A percentile compares a stretch with the other conserved stretches of the same genome.
These are phyloP conservation scores for Camellia oleifera DNA, from an alignment of 179 eudicot genomes.

Conservation along the genomic window DNA sequence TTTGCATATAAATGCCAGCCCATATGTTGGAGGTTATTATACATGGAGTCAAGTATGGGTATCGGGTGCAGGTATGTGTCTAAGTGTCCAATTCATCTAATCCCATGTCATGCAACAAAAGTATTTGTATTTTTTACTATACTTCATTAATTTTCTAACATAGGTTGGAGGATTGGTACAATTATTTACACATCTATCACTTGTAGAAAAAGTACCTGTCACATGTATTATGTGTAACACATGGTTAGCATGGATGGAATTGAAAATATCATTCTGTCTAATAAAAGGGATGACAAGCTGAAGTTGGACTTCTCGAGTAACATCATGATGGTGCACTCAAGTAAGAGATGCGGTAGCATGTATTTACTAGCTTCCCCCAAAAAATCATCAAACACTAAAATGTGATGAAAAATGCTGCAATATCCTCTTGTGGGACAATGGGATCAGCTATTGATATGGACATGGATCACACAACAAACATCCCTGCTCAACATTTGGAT, in stretches of 20 bases:
- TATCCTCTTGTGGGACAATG: background rate
- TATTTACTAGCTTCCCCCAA: background rate
- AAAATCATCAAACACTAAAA: background rate
- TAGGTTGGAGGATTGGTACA: background rate
- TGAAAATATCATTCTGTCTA: background rate
- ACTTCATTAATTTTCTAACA: too few relatives aligned
- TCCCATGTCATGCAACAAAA: too few relatives aligned
- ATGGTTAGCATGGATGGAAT: background rate
- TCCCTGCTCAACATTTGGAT: background rate
- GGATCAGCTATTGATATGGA: background rate
- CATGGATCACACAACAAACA: background rate
- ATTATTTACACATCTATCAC: background rate
- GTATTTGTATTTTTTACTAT: too few relatives aligned
- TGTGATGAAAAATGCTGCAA: background rate
- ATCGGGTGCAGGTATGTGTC: too few relatives aligned
- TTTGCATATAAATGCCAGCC: background rate
- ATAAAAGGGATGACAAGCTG: background rate
- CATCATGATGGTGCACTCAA: background rate
- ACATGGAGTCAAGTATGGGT: too few relatives aligned
- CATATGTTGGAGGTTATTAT: background rate
- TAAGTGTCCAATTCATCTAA: too few relatives aligned
- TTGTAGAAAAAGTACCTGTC: background rate
- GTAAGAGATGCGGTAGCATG: background rate
- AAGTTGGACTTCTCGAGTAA: background rate
- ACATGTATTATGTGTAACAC: background rate